These are phyloP conservation scores for Aaosphaeria arxii DNA, from an alignment of 2,329 filamentous ascomycete species.

Conservation along the genomic window DNA sequence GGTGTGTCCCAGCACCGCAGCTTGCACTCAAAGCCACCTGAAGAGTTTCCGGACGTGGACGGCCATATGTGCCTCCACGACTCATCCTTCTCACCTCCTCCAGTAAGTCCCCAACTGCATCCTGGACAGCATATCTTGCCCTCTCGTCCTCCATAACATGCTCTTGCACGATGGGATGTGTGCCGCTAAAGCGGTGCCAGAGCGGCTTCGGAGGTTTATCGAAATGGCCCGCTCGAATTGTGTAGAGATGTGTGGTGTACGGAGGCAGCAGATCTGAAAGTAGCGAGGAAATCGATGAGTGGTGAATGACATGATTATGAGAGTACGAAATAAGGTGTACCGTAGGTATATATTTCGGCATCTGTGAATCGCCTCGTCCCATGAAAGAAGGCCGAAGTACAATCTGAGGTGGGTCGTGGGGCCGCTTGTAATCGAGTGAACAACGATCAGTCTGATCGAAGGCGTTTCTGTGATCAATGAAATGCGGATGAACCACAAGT, in stretches of 20 bases:
- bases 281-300: constrained; percentile 1
- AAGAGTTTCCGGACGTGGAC: constrained; percentile 3
- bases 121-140: constrained; percentile 11
- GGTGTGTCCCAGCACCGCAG: constrained; percentile 27
- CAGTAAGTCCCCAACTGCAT: constrained; percentile 1
- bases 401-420: too few relatives aligned
- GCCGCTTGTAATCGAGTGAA: too few relatives aligned
- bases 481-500: too few relatives aligned
- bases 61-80: constrained; percentile 7
- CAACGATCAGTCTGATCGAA: too few relatives aligned
- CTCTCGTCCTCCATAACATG: constrained; percentile 14
- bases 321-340: constrained; percentile 24
- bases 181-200: constrained; percentile 19
- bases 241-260: constrained; percentile 18
- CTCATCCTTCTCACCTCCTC: background rate
- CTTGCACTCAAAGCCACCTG: constrained; percentile 17
- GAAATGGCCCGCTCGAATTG: constrained; percentile 17
- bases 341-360: constrained; percentile 8
- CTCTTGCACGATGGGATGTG: constrained; percentile 17
- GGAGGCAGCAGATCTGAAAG: constrained; percentile 13
- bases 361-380: too few relatives aligned
- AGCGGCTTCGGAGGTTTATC: constrained; percentile 9
- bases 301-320: constrained; percentile 4
- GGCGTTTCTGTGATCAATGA: too few relatives aligned
- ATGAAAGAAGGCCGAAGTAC: too few relatives aligned